These are phyloP conservation scores for Chalara sp. DNA, from an alignment of 2,329 filamentous ascomycete species.

Conservation along the genomic window DNA sequence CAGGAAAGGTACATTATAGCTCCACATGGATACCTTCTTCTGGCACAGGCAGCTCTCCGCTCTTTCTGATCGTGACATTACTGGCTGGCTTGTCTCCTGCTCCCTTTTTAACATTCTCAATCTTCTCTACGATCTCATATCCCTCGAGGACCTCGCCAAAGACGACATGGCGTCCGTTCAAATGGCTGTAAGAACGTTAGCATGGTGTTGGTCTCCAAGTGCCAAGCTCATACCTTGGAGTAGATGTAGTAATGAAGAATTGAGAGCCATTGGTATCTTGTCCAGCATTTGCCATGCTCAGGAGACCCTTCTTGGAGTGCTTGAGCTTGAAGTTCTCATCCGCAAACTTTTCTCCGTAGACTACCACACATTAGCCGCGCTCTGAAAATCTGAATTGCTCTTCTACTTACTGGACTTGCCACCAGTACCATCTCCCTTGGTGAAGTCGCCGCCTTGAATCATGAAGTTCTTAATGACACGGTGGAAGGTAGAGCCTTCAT, in stretches of 20 bases:
- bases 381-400: background rate
- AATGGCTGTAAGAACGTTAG: constrained; percentile 49
- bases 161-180: constrained; percentile 79
- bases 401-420: constrained; percentile 69
- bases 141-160: constrained; percentile 87
- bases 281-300: constrained; percentile 83
- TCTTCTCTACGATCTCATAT: constrained; percentile 72
- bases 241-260: constrained; percentile 83
- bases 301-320: constrained; percentile 76
- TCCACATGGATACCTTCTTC: constrained; percentile 91
- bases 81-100: constrained; percentile 62
- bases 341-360: constrained; percentile 77
- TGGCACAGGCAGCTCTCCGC: constrained; percentile 76
- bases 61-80: constrained; percentile 72
- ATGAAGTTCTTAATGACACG: constrained; percentile 87
- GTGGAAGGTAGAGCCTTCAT: constrained; percentile 78
- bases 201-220: background rate
- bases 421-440: constrained; percentile 72
- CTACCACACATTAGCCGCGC: constrained; percentile 31
- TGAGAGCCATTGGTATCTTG: constrained; percentile 83
- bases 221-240: constrained; percentile 53
- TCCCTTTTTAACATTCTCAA: constrained; percentile 63
- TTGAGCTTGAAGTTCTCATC: constrained; percentile 96
- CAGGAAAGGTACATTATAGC: constrained; percentile 52
- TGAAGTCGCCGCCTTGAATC: constrained; percentile 90